These are phyloP conservation scores for Erodium maritimum DNA, from an alignment of 345 rosid genomes.

Conservation along the genomic window DNA sequence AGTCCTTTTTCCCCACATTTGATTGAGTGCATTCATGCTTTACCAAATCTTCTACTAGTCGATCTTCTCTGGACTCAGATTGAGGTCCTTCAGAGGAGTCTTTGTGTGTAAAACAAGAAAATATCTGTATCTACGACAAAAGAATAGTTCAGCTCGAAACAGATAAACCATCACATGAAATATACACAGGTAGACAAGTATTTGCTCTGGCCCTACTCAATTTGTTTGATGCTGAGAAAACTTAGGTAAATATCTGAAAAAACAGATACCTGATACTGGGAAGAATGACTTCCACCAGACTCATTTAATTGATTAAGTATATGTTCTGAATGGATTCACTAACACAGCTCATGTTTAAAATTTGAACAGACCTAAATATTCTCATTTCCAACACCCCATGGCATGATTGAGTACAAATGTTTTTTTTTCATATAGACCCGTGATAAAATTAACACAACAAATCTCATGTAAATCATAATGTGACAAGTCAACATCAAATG, in stretches of 20 bases:
- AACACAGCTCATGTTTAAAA: background rate
- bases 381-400: background rate
- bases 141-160: background rate
- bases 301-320: too few relatives aligned
- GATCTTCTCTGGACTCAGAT: slow-evolving; percentile 7
- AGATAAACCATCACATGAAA: too few relatives aligned
- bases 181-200: too few relatives aligned
- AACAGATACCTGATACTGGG: too few relatives aligned
- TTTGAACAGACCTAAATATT: background rate
- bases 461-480: background rate
- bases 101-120: slow-evolving; percentile 7
- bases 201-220: too few relatives aligned
- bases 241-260: too few relatives aligned
- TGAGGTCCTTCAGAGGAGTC: background rate
- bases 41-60: slow-evolving; percentile 3
- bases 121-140: slow-evolving; percentile 14
- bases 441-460: background rate
- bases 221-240: too few relatives aligned
- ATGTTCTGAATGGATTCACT: background rate
- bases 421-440: background rate
- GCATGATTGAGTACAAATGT: background rate
- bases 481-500: background rate
- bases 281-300: too few relatives aligned
- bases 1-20: slow-evolving; percentile 1
- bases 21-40: slow-evolving; percentile 5